Evolutionary conservation across 352 stramenopile genomes (phyloP).

Genomic region (Globisporangium yorkense): DNA sequence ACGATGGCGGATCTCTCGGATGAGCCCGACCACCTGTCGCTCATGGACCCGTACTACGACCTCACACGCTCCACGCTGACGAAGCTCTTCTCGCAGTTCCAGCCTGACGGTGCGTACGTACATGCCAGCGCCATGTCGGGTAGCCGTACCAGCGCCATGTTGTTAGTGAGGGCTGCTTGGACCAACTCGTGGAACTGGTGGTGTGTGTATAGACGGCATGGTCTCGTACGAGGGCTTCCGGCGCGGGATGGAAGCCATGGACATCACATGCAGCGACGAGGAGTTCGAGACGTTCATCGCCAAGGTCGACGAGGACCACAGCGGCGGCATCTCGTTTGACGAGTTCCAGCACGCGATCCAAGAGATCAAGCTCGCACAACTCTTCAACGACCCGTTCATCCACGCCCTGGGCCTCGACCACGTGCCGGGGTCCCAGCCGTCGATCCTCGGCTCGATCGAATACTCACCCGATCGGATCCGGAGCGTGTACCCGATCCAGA

Average conservation of each 20-base stretch:
- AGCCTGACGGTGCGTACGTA: constrained; percentile 40
- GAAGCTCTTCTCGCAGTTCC: constrained; percentile 63
- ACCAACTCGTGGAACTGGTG: no score
- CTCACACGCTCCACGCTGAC: constrained; percentile 67
- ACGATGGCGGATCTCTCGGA: constrained; percentile 26
- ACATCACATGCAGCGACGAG: constrained; percentile 58
- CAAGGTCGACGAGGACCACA: constrained; percentile 78
- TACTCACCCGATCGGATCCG: constrained; percentile 74
- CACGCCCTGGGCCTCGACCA: constrained; percentile 23
- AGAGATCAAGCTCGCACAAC: constrained; percentile 84
- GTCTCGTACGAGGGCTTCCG: constrained; percentile 76
- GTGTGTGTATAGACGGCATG: constrained; percentile 21
- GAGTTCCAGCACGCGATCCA: constrained; percentile 87
- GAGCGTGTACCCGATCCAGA: constrained; percentile 60
- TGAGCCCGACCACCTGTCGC: constrained; percentile 42
- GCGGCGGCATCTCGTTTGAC: constrained; percentile 77
- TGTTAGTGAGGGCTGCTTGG: no score
- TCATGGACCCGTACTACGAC: constrained; percentile 85
- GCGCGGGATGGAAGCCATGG: constrained; percentile 65
- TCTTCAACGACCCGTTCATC: constrained; percentile 68
- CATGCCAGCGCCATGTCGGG: constrained; percentile 11
- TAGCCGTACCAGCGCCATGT: background rate
- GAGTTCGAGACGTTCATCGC: constrained; percentile 68
- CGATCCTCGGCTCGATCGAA: constrained; percentile 59
- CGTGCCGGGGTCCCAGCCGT: constrained; percentile 5